Evolutionary conservation across 2,329 filamentous ascomycete species (phyloP), one percentile per base, ranked within the genome.

Genomic region (Alternaria sp.): DNA sequence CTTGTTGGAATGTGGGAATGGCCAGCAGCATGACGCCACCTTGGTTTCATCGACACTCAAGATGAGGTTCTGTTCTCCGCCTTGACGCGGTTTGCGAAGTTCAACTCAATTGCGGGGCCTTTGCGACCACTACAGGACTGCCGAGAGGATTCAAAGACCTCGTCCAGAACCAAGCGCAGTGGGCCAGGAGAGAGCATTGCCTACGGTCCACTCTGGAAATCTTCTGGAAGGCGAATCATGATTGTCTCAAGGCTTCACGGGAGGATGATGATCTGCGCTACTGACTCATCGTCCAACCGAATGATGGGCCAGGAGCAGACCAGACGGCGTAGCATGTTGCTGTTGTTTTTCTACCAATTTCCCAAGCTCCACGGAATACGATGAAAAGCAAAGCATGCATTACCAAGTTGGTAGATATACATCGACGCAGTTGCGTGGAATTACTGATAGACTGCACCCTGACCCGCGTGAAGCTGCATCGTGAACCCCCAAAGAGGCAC

Each of bases 11-110:
- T 21, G 26, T 44, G 15, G 26, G 26, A 43, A 46, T 46, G 14
- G 43, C 11, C 45, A 30, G 30, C 51, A 55, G 28, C 23, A 53
- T 56, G 50, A 62, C 37, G 45, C 60, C 55, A 62, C 49, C 55
- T 41, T 50, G 26, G 45, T 59, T 56, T 50, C 55, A 55, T 53
- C 50, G 25, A 41, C 44, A 49, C 56, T 37, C 33, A 37, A 37
- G 33, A 37, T 51, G 58, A 60, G 20, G 33, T 41, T 51, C 37
- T 58, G 28, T 41, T 37, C 33, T 33, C 37, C 46, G 69, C 68
- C 21, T 33, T 26, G 37, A 70, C 68, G 63, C 68, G 62, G 59
- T 23, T n/a, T 14, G 33, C 43, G 46, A 51, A 44, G 4, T 47
- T 14, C 47, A 21, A 49, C 30, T 30, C 23, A 18, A 20, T 11